Evolutionary conservation across 2,329 filamentous ascomycete genomes (phyloP).

Genomic region (Claviceps pusilla): DNA sequence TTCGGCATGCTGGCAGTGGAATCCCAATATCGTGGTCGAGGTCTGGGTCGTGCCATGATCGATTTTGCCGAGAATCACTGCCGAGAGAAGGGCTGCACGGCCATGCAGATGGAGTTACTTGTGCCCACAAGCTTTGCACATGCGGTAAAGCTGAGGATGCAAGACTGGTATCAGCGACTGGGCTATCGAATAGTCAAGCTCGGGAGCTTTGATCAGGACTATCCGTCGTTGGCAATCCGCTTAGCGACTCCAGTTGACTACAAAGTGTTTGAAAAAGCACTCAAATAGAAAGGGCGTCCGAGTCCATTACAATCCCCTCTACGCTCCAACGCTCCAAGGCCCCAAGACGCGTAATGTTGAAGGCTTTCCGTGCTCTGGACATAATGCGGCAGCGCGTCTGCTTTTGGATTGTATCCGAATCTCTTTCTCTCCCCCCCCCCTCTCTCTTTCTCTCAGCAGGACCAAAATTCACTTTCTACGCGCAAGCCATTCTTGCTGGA

Average conservation of each 20-base stretch:
- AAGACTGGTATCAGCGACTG: constrained; percentile 16
- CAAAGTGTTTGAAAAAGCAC: constrained; percentile 15
- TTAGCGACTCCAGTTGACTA: constrained; percentile 15
- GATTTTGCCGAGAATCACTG: constrained; percentile 16
- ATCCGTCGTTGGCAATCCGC: constrained; percentile 13
- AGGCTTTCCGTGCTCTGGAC: too few species aligned
- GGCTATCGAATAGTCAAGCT: constrained; percentile 15
- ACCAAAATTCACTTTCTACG: not conserved
- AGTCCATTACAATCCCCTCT: not conserved
- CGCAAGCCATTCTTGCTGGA: not conserved
- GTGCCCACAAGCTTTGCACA: constrained; percentile 14
- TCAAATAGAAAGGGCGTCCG: not conserved
- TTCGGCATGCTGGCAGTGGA: constrained; percentile 18
- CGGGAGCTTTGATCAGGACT: constrained; percentile 14
- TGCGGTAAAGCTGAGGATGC: constrained; percentile 12
- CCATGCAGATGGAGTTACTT: constrained; percentile 17
- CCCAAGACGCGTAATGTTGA: too few species aligned
- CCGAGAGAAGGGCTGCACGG: constrained; percentile 12
- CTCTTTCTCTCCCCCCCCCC: too few species aligned
- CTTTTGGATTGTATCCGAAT: not conserved
- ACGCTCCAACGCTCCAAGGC: not conserved
- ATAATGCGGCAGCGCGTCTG: not conserved
- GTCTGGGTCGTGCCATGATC: constrained; percentile 12
- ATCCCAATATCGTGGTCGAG: constrained; percentile 9
- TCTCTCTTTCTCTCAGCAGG: not conserved